Conservation (phyloP, 768 basidiomycete genomes). For the Sporobolomyces phaffii region DNA sequence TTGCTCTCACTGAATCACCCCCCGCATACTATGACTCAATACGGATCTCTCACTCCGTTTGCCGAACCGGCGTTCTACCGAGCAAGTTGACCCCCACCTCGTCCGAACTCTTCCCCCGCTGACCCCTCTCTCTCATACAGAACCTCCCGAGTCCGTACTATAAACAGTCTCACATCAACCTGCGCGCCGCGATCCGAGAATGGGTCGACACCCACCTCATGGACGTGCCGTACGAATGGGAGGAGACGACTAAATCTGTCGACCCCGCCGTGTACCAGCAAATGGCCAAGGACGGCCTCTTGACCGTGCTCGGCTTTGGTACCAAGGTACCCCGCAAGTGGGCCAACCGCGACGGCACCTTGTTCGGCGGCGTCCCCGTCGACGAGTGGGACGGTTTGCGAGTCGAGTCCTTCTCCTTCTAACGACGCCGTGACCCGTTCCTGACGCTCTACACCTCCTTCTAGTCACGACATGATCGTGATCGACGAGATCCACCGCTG, state of each 20-base stretch:
- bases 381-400: slow-evolving; percentile 42
- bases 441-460: neutral
- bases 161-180: slow-evolving; percentile 31
- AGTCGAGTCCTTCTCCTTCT: neutral
- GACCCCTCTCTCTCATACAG: neutral
- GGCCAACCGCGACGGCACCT: slow-evolving; percentile 20
- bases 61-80: slow-evolving; percentile 34
- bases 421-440: neutral
- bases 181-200: slow-evolving; percentile 20
- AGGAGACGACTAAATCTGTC: slow-evolving; percentile 36
- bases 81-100: neutral
- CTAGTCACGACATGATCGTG: slow-evolving; percentile 38
- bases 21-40: neutral
- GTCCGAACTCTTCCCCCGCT: neutral
- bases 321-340: slow-evolving; percentile 16
- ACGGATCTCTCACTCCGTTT: slow-evolving; percentile 33
- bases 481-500: slow-evolving; percentile 38
- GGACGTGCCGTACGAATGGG: slow-evolving; percentile 39
- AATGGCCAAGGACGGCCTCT: slow-evolving; percentile 31
- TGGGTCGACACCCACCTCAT: slow-evolving; percentile 35
- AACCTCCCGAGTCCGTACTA: slow-evolving; percentile 41
- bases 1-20: neutral
- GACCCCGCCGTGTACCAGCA: slow-evolving; percentile 35
- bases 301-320: slow-evolving; percentile 27
- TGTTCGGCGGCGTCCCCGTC: slow-evolving; percentile 25